Base-by-base conservation (phyloP, 352 stramenopile genomes). In the Peronospora belbahrii region DNA sequence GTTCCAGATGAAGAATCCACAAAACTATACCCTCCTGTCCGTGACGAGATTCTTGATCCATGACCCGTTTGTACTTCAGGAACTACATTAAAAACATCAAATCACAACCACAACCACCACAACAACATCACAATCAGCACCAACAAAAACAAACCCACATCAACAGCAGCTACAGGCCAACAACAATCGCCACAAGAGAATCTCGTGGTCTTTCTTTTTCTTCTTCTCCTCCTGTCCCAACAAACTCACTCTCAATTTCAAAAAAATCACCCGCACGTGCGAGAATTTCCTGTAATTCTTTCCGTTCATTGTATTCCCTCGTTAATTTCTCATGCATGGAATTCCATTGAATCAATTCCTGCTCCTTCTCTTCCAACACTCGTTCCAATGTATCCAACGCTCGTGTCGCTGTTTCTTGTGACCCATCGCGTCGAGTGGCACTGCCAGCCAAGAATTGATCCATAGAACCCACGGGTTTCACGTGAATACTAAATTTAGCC, bases 291-390 rank as follows among this genome's bases (percentile, higher is more conserved):
- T 92, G 80, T 18, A 89, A 62, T 42, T 90, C 83, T 53, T 90
- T 94, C 66, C 79, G 74, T 53, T 98, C 90, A 60, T 98, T 98
- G 85, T 98, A 99, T 62, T 98, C 95, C 17, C 72, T 82, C 31
- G 94, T 98, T 31, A 99, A 81, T 65, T 97, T 97, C 59, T 98
- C 92, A 60, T 95, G 96, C 80, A 97, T 98, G 14, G 70, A 86
- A 73, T 98, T 98, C n/a, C 98, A 77, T 61, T 98, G 93, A 24
- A 95, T 60, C 31, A 99, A 74, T 53, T 98, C 90, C 52, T 88
- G 77, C 68, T 99, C 95, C 65, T 98, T 97, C 50, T 95, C 78
- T 56, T 98, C 95, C 17, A 99, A 62, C 54, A 98, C 88, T 19
- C 77, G 73, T 61, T 99, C 96, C 5, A 99, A 68, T 37, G 72